Evolutionary conservation across 768 basidiomycete species (phyloP).

Genomic region (Psilocybe cubensis): DNA sequence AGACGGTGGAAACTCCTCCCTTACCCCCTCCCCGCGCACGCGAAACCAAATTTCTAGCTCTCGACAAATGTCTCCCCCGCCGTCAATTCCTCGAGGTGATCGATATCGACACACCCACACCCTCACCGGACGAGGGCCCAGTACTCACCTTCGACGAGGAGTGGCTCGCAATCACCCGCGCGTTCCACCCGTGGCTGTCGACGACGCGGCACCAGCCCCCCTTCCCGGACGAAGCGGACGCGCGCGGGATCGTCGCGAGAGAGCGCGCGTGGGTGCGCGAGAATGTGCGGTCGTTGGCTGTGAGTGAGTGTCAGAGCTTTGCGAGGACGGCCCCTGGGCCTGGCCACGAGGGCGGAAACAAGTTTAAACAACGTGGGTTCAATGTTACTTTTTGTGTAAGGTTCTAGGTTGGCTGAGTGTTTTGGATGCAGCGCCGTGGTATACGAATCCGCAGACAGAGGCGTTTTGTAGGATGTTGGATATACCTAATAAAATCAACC

Average conservation of each 20-base stretch:
- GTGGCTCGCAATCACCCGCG: constrained; percentile 94
- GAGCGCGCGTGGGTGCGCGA: constrained; percentile 71
- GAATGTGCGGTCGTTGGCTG: constrained; percentile 48
- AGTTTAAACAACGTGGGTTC: constrained; percentile 38
- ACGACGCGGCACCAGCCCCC: constrained; percentile 46
- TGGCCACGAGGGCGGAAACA: constrained; percentile 36
- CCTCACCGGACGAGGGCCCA: constrained; percentile 20
- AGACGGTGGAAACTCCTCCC: constrained; percentile 38
- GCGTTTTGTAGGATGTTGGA: constrained; percentile 82
- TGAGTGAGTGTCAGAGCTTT: constrained; percentile 70
- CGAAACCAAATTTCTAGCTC: constrained; percentile 81
- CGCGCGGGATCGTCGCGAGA: constrained; percentile 55
- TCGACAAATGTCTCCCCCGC: constrained; percentile 85
- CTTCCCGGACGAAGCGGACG: constrained; percentile 63
- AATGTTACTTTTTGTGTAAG: constrained; percentile 18
- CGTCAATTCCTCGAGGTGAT: constrained; percentile 82
- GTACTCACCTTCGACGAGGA: constrained; percentile 77
- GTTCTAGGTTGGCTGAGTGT: constrained; percentile 22
- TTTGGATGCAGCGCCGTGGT: constrained; percentile 61
- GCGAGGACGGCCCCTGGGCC: constrained; percentile 65
- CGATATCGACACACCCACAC: neutral
- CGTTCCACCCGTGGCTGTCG: constrained; percentile 81
- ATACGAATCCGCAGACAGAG: constrained; percentile 88
- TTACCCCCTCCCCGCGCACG: constrained; percentile 24
- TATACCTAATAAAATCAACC: constrained; percentile 69